These are phyloP conservation scores for Neostapfia colusana DNA, from an alignment of 176 grass and related monocot species.

Conservation along the genomic window DNA sequence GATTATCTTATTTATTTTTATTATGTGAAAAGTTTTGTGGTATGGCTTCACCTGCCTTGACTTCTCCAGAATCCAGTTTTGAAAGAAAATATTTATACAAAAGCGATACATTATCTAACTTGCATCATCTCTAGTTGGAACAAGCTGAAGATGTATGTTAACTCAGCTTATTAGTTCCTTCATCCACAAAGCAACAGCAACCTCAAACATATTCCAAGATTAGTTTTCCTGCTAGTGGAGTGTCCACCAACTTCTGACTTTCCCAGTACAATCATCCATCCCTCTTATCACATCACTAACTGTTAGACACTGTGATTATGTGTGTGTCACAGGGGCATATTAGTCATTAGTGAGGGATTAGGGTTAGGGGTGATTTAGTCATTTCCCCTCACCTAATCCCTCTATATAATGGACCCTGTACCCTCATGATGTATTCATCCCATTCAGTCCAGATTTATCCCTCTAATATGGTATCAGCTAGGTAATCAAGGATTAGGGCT, in stretches of 20 bases:
- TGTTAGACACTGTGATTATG: no score
- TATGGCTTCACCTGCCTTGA: background rate
- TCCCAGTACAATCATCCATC: background rate
- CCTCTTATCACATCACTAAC: background rate
- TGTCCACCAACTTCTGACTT: background rate
- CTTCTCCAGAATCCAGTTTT: background rate
- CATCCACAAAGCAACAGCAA: background rate
- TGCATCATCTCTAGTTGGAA: background rate
- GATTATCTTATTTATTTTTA: background rate
- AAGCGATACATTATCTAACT: background rate
- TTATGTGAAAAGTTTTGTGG: background rate
- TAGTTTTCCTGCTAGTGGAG: background rate
- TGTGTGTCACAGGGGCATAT: no score
- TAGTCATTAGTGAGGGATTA: no score
- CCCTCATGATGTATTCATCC: no score
- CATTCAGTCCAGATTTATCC: no score
- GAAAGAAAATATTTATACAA: conserved; percentile 2
- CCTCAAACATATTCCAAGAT: background rate
- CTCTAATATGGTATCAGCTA: no score
- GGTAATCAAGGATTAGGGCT: no score
- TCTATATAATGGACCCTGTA: no score
- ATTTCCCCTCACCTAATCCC: no score
- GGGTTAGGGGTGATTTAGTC: no score
- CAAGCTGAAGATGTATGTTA: background rate
- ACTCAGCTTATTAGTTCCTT: conserved; percentile 17